phyloP scores from a whole-genome alignment of 2,329 filamentous ascomycete species.

The Monosporascus sp. region DNA sequence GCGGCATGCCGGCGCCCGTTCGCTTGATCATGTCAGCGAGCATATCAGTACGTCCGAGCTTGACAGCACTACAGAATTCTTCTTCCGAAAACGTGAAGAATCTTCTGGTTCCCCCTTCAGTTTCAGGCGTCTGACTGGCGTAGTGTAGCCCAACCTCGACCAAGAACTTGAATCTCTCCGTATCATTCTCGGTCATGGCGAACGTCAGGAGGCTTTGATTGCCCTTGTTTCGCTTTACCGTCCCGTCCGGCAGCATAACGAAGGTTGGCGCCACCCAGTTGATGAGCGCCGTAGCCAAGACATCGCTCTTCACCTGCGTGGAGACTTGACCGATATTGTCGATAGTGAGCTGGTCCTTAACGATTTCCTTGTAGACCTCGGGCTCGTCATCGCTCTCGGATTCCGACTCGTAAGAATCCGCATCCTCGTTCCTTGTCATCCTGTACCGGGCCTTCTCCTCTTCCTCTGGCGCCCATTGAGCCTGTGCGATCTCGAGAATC shows the following conservation, averaged over 20 bases:
- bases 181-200: slow-evolving; percentile 49
- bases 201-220: slow-evolving; percentile 33
- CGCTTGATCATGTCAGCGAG: slow-evolving; percentile 60
- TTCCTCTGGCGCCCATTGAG: slow-evolving; percentile 59
- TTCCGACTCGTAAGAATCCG: slow-evolving; percentile 32
- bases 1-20: slow-evolving; percentile 63
- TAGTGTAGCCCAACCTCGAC: slow-evolving; percentile 49
- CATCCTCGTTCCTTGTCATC: slow-evolving; percentile 32
- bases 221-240: slow-evolving; percentile 17
- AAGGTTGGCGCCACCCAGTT: slow-evolving; percentile 32
- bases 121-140: slow-evolving; percentile 29
- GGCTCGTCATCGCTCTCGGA: slow-evolving; percentile 33
- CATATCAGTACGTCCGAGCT: slow-evolving; percentile 47
- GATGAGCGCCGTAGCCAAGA: slow-evolving; percentile 51
- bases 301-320: slow-evolving; percentile 61
- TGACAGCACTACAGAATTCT: slow-evolving; percentile 40
- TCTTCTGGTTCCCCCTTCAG: slow-evolving; percentile 27
- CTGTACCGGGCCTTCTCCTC: slow-evolving; percentile 46
- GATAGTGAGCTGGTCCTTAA: slow-evolving; percentile 67
- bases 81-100: slow-evolving; percentile 35
- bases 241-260: slow-evolving; percentile 25
- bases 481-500: slow-evolving; percentile 65
- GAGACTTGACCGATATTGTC: slow-evolving; percentile 69
- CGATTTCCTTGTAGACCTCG: slow-evolving; percentile 46
- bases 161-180: slow-evolving; percentile 48